Conservation (phyloP, 441 rosid genomes). For the Corymbia calophylla region DNA sequence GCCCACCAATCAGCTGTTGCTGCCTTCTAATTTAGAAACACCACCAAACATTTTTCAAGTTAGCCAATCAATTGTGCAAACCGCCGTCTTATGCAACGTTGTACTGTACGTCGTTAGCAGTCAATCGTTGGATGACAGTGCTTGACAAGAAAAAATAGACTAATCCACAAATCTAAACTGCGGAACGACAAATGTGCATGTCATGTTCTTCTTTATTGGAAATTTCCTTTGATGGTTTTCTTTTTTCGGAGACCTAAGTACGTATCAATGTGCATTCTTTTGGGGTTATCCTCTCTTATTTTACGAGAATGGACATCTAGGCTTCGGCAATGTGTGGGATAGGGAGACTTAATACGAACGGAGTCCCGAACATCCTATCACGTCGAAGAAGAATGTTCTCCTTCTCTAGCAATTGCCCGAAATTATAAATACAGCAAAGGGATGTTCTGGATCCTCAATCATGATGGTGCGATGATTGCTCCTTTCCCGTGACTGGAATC, state of each 20-base stretch:
- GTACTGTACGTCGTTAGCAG: not conserved
- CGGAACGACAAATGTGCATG: not conserved
- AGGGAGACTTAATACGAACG: not conserved
- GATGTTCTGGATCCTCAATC: not conserved
- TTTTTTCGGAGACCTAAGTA: not conserved
- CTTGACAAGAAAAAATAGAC: not conserved
- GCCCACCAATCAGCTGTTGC: not conserved
- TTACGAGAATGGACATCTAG: not conserved
- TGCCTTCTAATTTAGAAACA: not conserved
- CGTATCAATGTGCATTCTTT: too few relatives aligned
- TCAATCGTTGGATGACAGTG: not conserved
- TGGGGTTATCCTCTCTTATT: not conserved
- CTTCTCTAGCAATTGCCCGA: not conserved
- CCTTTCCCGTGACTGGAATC: slow-evolving; percentile 15
- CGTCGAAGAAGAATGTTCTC: not conserved
- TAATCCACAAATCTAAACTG: not conserved
- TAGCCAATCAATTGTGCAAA: not conserved
- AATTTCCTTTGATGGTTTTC: not conserved
- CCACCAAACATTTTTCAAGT: not conserved
- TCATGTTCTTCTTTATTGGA: not conserved
- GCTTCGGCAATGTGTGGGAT: not conserved
- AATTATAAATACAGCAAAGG: not conserved
- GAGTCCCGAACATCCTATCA: not conserved
- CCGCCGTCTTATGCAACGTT: not conserved
- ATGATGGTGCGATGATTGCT: not conserved